phyloP scores from a whole-genome alignment of 192 early-diverging fungal species.

The Thamnidium elegans region DNA sequence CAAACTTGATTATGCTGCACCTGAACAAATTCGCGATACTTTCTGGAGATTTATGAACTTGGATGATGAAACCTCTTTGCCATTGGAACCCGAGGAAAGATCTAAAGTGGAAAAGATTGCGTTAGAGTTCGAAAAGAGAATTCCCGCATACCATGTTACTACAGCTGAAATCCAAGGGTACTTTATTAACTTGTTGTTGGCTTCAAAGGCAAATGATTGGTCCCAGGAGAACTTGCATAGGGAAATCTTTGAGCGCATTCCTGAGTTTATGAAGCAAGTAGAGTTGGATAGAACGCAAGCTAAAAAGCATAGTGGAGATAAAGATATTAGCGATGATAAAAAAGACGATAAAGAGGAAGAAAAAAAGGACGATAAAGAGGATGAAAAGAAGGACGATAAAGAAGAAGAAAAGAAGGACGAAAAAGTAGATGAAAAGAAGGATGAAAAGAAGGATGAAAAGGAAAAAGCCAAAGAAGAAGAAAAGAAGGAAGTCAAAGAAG shows the following conservation, averaged over 20 bases:
- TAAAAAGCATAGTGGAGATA: background rate
- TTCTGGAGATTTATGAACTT: slow-evolving; percentile 30
- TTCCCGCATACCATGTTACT: background rate
- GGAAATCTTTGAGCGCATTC: background rate
- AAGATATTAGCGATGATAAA: background rate
- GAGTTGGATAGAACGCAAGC: slow-evolving; percentile 3
- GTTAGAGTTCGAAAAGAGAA: background rate
- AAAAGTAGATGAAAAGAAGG: background rate
- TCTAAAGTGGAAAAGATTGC: no score
- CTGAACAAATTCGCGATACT: slow-evolving; percentile 41
- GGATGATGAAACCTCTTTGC: background rate
- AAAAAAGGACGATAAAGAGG: background rate
- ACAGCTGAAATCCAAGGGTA: slow-evolving; percentile 1
- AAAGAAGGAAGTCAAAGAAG: no score
- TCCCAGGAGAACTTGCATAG: background rate
- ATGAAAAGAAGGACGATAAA: background rate
- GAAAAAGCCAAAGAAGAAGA: background rate
- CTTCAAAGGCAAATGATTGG: background rate
- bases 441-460: background rate
- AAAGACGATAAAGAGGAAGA: background rate
- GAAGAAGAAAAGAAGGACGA: background rate
- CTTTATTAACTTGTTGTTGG: background rate
- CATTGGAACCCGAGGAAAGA: no score
- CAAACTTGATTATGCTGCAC: slow-evolving; percentile 46
- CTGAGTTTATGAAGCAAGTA: background rate